Percentiles rank a stretch among this genome's conserved stretches.
Conservation (phyloP, 805 yeast species). For the Pichia nanzhaoensis region DNA sequence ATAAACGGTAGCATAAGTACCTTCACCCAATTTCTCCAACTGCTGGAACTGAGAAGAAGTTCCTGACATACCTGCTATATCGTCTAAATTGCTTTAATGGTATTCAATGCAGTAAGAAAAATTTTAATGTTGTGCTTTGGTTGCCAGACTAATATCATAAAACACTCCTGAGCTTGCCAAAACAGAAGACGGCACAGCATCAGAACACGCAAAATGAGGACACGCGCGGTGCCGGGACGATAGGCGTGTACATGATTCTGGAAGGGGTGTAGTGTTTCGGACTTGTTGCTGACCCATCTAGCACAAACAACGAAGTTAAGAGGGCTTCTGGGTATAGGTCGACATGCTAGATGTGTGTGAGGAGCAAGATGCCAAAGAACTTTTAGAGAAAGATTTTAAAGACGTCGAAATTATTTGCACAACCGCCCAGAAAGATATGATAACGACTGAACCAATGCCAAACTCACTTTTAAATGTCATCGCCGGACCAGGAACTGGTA, state of each 20-base stretch:
- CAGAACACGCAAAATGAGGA: neutral
- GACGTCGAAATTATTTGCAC: slow-evolving; percentile 30
- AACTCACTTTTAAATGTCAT: slow-evolving; percentile 41
- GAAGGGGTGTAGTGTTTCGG: too few species aligned
- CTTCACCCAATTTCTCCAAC: slow-evolving; percentile 86
- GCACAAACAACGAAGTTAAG: too few species aligned
- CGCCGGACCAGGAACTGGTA: slow-evolving; percentile 76
- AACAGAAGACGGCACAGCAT: neutral
- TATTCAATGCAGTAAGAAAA: too few species aligned
- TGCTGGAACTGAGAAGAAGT: slow-evolving; percentile 38
- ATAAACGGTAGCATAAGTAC: slow-evolving; percentile 98
- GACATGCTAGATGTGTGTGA: neutral
- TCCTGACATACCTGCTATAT: slow-evolving; percentile 23
- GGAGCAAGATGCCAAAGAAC: neutral
- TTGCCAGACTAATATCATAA: too few species aligned
- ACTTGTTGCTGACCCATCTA: too few species aligned
- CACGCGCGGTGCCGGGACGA: too few species aligned
- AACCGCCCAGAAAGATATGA: slow-evolving; percentile 39
- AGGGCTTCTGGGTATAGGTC: too few species aligned
- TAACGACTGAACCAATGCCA: slow-evolving; percentile 34
- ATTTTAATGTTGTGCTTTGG: too few species aligned
- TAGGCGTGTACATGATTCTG: too few species aligned
- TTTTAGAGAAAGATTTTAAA: neutral
- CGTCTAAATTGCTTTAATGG: neutral
- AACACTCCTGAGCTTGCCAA: neutral